Conservation (phyloP, 2,329 filamentous ascomycete species). For the Parafenestella ontariensis region DNA sequence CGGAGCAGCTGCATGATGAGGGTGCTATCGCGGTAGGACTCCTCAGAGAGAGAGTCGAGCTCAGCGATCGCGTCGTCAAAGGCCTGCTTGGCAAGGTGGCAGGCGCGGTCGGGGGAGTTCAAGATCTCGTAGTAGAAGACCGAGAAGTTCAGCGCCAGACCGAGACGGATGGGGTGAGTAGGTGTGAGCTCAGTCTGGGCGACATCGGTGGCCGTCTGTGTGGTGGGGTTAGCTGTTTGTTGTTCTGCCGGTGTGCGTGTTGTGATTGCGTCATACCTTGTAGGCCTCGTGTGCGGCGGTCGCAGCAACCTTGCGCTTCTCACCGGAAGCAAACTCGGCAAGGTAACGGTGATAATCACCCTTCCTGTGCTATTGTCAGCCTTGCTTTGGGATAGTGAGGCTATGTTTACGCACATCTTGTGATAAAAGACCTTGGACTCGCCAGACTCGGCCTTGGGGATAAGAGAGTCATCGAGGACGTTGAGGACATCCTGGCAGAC, state of each 20-base stretch:
- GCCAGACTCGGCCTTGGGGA: conserved; percentile 93
- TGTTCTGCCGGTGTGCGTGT: conserved; percentile 9
- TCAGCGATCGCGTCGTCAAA: conserved; percentile 99
- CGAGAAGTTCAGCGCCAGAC: conserved; percentile 98
- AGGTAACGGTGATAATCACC: conserved; percentile 97
- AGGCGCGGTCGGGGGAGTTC: conserved; percentile 96
- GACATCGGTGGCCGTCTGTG: conserved; percentile 92
- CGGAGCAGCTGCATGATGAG: conserved; percentile 99
- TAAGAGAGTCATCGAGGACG: conserved; percentile 90
- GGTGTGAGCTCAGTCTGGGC: conserved; percentile 97
- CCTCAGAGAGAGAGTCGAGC: conserved; percentile 96
- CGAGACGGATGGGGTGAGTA: conserved; percentile 97
- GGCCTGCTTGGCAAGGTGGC: conserved; percentile 98
- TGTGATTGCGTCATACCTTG: conserved; percentile 72
- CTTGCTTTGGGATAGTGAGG: conserved; percentile 7
- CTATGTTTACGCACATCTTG: conserved; percentile 81
- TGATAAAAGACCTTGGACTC: conserved; percentile 99
- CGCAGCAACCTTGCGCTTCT: conserved; percentile 89
- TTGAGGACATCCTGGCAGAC: conserved; percentile 98
- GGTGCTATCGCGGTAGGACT: conserved; percentile 98
- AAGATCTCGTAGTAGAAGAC: conserved; percentile 99
- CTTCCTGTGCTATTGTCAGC: conserved; percentile 69
- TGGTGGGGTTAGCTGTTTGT: conserved; percentile 27
- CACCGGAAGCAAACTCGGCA: conserved; percentile 89
- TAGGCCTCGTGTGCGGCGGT: conserved; percentile 92